Conservation (phyloP, 2,329 filamentous ascomycete species). For the Didymellaceae sp. region DNA sequence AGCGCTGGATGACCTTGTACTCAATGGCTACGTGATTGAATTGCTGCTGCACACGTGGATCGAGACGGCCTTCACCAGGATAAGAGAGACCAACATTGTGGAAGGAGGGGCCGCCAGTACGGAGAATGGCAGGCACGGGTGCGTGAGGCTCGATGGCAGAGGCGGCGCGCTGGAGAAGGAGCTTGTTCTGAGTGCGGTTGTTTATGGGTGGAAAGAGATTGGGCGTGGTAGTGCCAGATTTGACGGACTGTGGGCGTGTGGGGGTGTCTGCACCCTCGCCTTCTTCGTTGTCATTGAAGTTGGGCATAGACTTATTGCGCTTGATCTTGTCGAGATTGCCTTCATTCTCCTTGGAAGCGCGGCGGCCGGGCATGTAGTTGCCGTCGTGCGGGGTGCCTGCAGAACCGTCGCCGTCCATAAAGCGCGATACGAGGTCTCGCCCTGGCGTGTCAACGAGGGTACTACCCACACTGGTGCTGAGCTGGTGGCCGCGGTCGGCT, state of each 20-base stretch:
- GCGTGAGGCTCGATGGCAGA: conserved; percentile 72
- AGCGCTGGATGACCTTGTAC: conserved; percentile 75
- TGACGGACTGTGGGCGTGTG: conserved; percentile 34
- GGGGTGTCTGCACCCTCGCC: conserved; percentile 35
- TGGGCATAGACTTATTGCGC: conserved; percentile 49
- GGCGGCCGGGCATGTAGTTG: conserved; percentile 44
- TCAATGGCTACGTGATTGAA: conserved; percentile 75
- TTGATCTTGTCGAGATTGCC: conserved; percentile 38
- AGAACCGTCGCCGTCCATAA: conserved; percentile 52
- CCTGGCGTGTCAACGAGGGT: conserved; percentile 51
- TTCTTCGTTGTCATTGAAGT: conserved; percentile 35
- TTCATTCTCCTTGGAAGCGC: conserved; percentile 24
- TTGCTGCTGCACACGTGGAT: conserved; percentile 69
- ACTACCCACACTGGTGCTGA: conserved; percentile 48
- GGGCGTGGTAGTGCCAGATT: conserved; percentile 49
- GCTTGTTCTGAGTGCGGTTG: conserved; percentile 76
- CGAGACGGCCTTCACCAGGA: conserved; percentile 52
- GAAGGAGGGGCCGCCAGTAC: conserved; percentile 44
- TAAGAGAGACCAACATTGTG: conserved; percentile 39
- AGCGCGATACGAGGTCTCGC: conserved; percentile 53
- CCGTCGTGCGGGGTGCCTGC: conserved; percentile 51
- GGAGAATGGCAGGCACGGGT: conserved; percentile 49
- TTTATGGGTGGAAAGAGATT: conserved; percentile 46
- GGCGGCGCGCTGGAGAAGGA: conserved; percentile 75
- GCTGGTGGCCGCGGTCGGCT: conserved; percentile 43